Evolutionary conservation across 1,284 basidiomycete genomes (phyloP), one percentile per base, ranked within the genome.

Genomic region (Sparassis latifolia): DNA sequence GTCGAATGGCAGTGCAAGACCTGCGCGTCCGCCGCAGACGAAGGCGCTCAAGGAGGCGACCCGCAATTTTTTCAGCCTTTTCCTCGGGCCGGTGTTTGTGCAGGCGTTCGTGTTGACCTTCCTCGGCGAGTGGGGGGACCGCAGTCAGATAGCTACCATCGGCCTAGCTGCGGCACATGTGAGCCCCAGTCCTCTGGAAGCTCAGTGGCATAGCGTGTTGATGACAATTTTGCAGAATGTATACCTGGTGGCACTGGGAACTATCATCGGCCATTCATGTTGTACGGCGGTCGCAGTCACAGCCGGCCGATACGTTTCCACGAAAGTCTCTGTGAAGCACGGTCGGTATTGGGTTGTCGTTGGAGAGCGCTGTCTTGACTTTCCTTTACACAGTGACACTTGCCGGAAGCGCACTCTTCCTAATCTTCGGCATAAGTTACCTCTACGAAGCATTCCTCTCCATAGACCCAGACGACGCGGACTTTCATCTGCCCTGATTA

Each of bases 71-170:
- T 86, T 83, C 66, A 86, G 85, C 59, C 72, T 97, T 30, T 72
- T 95, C 57, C 76, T 97, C 20, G 92, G 88, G 1, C 97, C 96
- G 0, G 90, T 97, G 1, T 97, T 97, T 61, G 93, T 96, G 2
- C 95, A 99, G 69, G 85, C 93, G 0, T 99, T 99, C 60, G 73
- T 96, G 38, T 76, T 99, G 51, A 98, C 96, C 0, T 99, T 99
- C 69, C 76, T 99, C 9, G 97, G 95, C 28, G 96, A 99, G 69
- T 99, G 96, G 96, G 97, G 96, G 1, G 97, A 99, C 70, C 75
- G 96, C 42, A 94, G 90, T 63, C 97, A 99, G 71, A 96, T 99
- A 60, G 90, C 97, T 0, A 99, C 96, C 0, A 97, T 99, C 58
- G 95, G 93, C 2, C 76, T 99, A 45, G 97, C 90, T 1, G 95